Base-by-base conservation (phyloP, 2,329 filamentous ascomycete genomes). In the Ustilaginoidea virens region DNA sequence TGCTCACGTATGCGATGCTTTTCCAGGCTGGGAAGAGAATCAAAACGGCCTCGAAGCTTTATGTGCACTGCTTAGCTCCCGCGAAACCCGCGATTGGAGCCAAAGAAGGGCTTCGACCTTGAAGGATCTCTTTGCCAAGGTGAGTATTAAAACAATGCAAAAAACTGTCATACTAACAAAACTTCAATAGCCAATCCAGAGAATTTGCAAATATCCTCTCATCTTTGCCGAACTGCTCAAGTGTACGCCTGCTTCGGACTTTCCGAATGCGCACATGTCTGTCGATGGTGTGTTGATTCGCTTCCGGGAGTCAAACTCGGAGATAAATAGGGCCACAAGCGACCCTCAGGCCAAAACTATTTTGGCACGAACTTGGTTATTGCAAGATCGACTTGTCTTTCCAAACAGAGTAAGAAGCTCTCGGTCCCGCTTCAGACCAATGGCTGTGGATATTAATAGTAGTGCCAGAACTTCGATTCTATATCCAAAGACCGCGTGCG, bases 61-160 rank as follows among this genome's bases (percentile, higher is more conserved):
- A 21, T 81, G 81, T 5, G 76, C 76, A 29, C 77, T 80, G 2
- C 53, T 92, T 15, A 68, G 72, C 11, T 77, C 85, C 33, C 70
- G 63, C 33, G 65, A 70, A 29, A 60, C 65, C 18, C 63, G 70
- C 11, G 65, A 71, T 31, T 63, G 66, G 17, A n/a, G n/a, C n/a
- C n/a, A n/a, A n/a, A 81, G 69, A 43, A 92, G 83, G 45, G 79
- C 82, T 3, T 58, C 92, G 38, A 85, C 80, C 2, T 70, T 94
- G 38, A 72, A 75, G 27, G 90, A 96, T 52, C 63, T 96, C 5
- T 63, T 96, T 31, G 85, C 94, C 40, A 96, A 96, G 69, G 85
- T 82, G 41, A 38, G 34, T 26, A 19, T 28, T 17, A 19, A 27
- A 14, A 27, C 5, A 17, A 12, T 10, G 3, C 18, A 7, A 7